Percentiles rank a stretch among this genome's conserved stretches.
These are phyloP conservation scores for Zymoseptoria passerinii DNA, from an alignment of 2,329 filamentous ascomycete genomes.

Conservation along the genomic window DNA sequence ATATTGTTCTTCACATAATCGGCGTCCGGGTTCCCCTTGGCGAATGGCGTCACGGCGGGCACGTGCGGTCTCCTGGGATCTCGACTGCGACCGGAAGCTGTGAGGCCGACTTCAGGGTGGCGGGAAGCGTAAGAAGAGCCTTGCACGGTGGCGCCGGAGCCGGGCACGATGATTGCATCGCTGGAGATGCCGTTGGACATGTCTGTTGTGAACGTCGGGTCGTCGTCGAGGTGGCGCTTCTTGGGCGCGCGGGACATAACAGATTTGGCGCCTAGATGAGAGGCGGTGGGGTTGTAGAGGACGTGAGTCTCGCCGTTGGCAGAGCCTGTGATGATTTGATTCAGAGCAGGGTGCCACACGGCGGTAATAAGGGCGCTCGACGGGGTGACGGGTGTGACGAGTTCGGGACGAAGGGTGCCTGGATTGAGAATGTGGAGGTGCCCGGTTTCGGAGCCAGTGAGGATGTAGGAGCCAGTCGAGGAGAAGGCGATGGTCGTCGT, in stretches of 20 bases:
- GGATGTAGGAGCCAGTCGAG: conserved; percentile 71
- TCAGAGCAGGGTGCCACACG: conserved; percentile 87
- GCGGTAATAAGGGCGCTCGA: conserved; percentile 75
- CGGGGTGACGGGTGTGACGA: conserved; percentile 81
- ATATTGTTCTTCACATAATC: conserved; percentile 83
- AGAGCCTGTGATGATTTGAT: conserved; percentile 91
- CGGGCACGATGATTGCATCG: conserved; percentile 62
- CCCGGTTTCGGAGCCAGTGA: conserved; percentile 80
- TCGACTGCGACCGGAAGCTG: conserved; percentile 64
- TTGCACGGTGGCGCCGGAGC: conserved; percentile 36
- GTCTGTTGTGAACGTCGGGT: conserved; percentile 78
- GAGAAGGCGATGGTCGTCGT: conserved; percentile 86
- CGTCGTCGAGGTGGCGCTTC: conserved; percentile 90
- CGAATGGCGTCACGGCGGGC: conserved; percentile 78
- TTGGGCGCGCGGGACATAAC: conserved; percentile 93
- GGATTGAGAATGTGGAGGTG: conserved; percentile 90
- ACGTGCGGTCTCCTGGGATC: conserved; percentile 82
- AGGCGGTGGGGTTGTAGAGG: conserved; percentile 82
- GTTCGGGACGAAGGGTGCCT: conserved; percentile 75
- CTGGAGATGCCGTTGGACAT: conserved; percentile 71
- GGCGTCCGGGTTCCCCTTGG: conserved; percentile 81
- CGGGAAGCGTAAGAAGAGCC: conserved; percentile 46
- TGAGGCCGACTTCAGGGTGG: conserved; percentile 64
- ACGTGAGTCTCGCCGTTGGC: conserved; percentile 84
- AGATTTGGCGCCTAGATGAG: conserved; percentile 69